phyloP scores from a whole-genome alignment of 2,329 filamentous ascomycete genomes.

The Hymenoscyphus repandus region DNA sequence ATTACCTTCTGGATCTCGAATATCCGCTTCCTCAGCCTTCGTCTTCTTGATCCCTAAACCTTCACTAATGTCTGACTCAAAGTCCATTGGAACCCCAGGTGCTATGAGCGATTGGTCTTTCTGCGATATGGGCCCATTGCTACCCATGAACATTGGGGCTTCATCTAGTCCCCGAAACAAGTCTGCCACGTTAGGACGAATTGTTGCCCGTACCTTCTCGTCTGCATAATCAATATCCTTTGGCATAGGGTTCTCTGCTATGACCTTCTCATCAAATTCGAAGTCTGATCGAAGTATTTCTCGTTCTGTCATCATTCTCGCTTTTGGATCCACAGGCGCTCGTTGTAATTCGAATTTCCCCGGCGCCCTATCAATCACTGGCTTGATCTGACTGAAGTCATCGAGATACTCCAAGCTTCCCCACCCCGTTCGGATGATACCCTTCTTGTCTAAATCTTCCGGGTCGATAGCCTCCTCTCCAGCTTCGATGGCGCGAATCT shows the following conservation, averaged over 20 bases:
- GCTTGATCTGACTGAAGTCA: slow-evolving; percentile 72
- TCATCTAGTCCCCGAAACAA: slow-evolving; percentile 19
- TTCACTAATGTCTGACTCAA: slow-evolving; percentile 10
- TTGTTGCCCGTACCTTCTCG: slow-evolving; percentile 3
- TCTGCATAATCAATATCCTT: slow-evolving; percentile 7
- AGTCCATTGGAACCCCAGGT: slow-evolving; percentile 23
- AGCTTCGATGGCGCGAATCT: slow-evolving; percentile 75
- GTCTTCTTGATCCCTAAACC: slow-evolving; percentile 9
- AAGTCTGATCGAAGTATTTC: slow-evolving; percentile 58
- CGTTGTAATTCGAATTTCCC: slow-evolving; percentile 36
- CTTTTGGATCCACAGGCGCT: slow-evolving; percentile 24
- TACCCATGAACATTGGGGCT: slow-evolving; percentile 20
- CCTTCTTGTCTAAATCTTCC: slow-evolving; percentile 69
- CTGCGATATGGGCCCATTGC: slow-evolving; percentile 18
- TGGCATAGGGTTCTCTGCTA: slow-evolving; percentile 12
- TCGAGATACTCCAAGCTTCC: slow-evolving; percentile 74
- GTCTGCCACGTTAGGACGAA: slow-evolving; percentile 17
- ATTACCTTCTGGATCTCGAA: slow-evolving; percentile 31
- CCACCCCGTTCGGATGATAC: slow-evolving; percentile 64
- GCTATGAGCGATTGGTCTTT: slow-evolving; percentile 14
- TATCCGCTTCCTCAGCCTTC: slow-evolving; percentile 19
- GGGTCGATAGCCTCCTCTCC: slow-evolving; percentile 73
- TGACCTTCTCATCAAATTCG: slow-evolving; percentile 33
- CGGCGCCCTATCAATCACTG: slow-evolving; percentile 64
- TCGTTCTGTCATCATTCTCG: slow-evolving; percentile 53